Base-by-base conservation (phyloP, 1,284 basidiomycete genomes). In the Malassezia vespertilionis region DNA sequence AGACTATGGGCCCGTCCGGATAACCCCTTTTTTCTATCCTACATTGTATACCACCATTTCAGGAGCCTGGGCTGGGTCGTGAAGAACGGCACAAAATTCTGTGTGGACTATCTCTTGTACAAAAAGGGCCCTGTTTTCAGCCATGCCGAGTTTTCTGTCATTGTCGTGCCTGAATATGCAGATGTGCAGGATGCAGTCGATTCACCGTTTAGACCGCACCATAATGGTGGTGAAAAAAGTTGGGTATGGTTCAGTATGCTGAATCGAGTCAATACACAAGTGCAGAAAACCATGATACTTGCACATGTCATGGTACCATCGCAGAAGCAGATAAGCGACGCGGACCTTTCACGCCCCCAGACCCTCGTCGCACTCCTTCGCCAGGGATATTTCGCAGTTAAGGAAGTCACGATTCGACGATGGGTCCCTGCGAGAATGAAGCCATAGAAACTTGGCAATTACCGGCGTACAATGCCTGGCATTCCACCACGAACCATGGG, bases 191-290 rank as follows among this genome's bases (percentile, higher is more conserved):
- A 96, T 67, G 76, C 79, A 48, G 71, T 74, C 20, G 41, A 52
- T n/a, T 53, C 54, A 5, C 65, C 65, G 0, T 69, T 69, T 33
- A 15, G 48, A 2, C 37, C 44, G 10, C 60, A 61, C 43, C 57
- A 61, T 14, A 64, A 60, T 36, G 48, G 36, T 3, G 63, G 62
- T 2, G 83, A 81, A 44, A 73, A 78, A 2, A 76, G 80, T 24
- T 99, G 93, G 93, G 80, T 85, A 10, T 96, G 90, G 89, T 79
- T 99, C 30, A 88, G 86, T 71, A 97, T 93, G 2, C 79, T 96
- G 51, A 97, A 95, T 68, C 82, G 93, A 20, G 91, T 97, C 15
- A 95, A 95, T 71, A 83, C 85, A 0, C 88, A 95, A 70, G 93
- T 97, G 2, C 87, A 89, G 74, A 99, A 99, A 56, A 69, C 66